These are phyloP conservation scores for Paragyromitra xinjiangensis DNA, from an alignment of 495 filamentous ascomycete genomes.

Conservation along the genomic window DNA sequence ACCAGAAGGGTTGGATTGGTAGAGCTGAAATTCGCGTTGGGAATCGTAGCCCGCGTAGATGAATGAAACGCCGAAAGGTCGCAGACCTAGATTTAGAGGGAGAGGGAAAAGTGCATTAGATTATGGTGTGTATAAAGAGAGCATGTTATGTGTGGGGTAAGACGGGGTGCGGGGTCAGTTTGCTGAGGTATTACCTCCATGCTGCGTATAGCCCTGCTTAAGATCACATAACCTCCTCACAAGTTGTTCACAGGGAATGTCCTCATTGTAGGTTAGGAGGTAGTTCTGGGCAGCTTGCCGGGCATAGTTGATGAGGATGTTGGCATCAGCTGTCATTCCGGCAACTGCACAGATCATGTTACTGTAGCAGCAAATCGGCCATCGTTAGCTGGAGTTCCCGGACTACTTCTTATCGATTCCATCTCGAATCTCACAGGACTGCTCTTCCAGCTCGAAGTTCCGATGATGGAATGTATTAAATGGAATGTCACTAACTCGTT, in stretches of 20 bases:
- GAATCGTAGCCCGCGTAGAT: conserved; percentile 99
- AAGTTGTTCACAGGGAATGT: conserved; percentile 98
- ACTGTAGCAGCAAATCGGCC: conserved; percentile 62
- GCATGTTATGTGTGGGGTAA: conserved; percentile 36
- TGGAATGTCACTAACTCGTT: conserved; percentile 77
- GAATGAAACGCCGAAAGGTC: conserved; percentile 98
- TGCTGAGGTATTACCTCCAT: conserved; percentile 67
- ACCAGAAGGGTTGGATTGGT: conserved; percentile 99
- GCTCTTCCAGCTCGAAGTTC: background rate
- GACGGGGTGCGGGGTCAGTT: conserved; percentile 44
- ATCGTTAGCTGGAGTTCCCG: conserved; percentile 27
- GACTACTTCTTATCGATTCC: conserved; percentile 12
- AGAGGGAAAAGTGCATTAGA: conserved; percentile 19
- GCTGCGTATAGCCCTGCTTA: conserved; percentile 99
- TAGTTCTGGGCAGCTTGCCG: conserved; percentile 95
- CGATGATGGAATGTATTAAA: conserved; percentile 27
- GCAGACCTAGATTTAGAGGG: conserved; percentile 68
- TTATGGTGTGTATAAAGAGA: conserved; percentile 2
- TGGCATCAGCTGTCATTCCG: conserved; percentile 98
- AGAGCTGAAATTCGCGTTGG: conserved; percentile 95
- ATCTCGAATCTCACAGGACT: conserved; percentile 15
- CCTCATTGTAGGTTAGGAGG: conserved; percentile 98
- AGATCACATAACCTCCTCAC: conserved; percentile 96
- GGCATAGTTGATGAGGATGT: conserved; percentile 99
- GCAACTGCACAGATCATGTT: conserved; percentile 99